phyloP scores from a whole-genome alignment of 2,329 filamentous ascomycete species.

The Thermothelomyces thermophilus region DNA sequence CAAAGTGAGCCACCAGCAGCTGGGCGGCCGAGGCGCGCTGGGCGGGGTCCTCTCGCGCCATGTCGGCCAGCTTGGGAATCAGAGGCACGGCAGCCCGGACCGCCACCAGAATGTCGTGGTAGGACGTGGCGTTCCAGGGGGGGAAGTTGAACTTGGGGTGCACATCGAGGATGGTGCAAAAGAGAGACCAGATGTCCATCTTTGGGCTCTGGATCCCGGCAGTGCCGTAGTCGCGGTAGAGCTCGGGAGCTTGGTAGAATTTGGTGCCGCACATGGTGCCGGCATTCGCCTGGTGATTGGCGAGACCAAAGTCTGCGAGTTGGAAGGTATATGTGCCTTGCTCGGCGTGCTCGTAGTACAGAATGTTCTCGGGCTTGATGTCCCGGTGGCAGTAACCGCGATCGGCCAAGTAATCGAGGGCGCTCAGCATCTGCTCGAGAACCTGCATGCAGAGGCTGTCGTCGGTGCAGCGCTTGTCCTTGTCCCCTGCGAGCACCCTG shows the following conservation, averaged over 20 bases:
- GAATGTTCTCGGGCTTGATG: conserved; percentile 1
- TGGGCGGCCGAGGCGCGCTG: conserved; percentile 25
- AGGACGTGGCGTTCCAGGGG: background rate
- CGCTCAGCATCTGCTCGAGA: background rate
- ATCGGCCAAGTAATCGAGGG: background rate
- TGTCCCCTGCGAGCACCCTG: background rate
- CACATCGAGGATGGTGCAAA: conserved; percentile 20
- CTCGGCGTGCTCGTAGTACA: background rate
- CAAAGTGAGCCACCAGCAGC: conserved; percentile 23
- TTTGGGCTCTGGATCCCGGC: conserved; percentile 19
- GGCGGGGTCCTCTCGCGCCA: conserved; percentile 21
- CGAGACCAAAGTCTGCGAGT: conserved; percentile 14
- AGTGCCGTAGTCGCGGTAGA: conserved; percentile 2
- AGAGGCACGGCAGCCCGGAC: background rate
- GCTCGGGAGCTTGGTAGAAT: conserved; percentile 22
- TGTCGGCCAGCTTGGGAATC: conserved; percentile 9
- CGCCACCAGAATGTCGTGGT: background rate
- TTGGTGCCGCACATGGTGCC: conserved; percentile 9
- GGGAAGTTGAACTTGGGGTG: background rate
- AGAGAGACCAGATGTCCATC: conserved; percentile 27
- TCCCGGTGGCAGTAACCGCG: background rate
- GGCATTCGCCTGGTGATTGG: background rate
- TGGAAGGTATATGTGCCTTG: background rate
- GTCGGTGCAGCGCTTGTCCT: too few species aligned
- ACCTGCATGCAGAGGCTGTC: background rate